Conservation (phyloP, 257 asterid genomes). For the Solanum ossicruentum region DNA sequence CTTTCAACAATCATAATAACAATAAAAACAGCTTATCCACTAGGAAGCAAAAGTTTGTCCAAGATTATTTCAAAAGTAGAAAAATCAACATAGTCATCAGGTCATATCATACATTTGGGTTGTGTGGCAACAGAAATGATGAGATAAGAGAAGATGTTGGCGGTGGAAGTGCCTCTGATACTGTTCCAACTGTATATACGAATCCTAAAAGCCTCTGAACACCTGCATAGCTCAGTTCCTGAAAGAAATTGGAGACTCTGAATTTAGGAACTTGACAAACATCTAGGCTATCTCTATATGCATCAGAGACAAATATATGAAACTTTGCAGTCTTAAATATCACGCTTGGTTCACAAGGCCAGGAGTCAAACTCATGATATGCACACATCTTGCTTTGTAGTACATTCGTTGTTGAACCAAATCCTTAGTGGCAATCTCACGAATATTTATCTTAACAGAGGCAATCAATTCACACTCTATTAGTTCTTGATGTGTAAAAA, state of each 20-base stretch:
- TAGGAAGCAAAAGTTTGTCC: constrained; percentile 1
- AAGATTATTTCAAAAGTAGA: background rate
- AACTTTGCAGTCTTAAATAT: background rate
- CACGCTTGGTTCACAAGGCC: too few species aligned
- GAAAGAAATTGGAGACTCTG: background rate
- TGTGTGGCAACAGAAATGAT: constrained; percentile 41
- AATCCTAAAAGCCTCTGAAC: constrained; percentile 56
- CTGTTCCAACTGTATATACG: constrained; percentile 45
- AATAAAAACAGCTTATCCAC: background rate
- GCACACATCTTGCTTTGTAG: too few species aligned
- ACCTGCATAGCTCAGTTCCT: constrained; percentile 65
- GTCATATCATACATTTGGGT: constrained; percentile 44
- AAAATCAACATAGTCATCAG: background rate
- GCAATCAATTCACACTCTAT: too few species aligned
- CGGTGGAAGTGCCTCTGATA: constrained; percentile 52
- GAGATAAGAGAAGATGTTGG: constrained; percentile 41
- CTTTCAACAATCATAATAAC: background rate
- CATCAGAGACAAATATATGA: background rate
- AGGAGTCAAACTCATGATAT: too few species aligned
- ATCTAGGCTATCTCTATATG: background rate
- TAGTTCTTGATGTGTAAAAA: too few species aligned
- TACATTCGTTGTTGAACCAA: too few species aligned
- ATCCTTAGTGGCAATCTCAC: too few species aligned
- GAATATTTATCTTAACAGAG: too few species aligned
- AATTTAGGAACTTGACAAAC: background rate